Conservation (phyloP, 2,329 filamentous ascomycete genomes). For the Microthyrium microscopicum region DNA sequence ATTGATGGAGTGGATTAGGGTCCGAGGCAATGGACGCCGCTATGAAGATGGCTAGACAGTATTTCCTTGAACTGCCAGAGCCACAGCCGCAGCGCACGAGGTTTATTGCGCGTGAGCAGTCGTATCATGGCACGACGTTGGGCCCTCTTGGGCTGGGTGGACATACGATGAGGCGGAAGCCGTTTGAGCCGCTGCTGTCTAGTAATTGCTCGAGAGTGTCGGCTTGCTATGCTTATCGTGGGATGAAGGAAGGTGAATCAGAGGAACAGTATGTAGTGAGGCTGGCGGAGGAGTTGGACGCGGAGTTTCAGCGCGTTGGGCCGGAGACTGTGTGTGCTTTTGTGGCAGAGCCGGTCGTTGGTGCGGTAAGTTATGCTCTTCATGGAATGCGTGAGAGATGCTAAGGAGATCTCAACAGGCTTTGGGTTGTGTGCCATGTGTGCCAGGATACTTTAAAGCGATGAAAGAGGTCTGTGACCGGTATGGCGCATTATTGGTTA, state of each 20-base stretch:
- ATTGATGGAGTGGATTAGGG: conserved; percentile 22
- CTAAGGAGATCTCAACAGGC: conserved; percentile 24
- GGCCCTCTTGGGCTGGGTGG: conserved; percentile 50
- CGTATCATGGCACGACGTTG: conserved; percentile 56
- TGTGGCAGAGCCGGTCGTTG: conserved; percentile 56
- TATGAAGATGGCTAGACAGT: conserved; percentile 51
- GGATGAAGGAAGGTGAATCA: conserved; percentile 33
- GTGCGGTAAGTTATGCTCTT: conserved; percentile 38
- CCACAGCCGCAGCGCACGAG: conserved; percentile 37
- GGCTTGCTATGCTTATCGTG: conserved; percentile 50
- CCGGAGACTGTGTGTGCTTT: conserved; percentile 54
- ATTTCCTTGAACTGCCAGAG: conserved; percentile 39
- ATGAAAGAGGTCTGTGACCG: conserved; percentile 52
- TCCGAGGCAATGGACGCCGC: conserved; percentile 55
- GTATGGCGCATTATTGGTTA: conserved; percentile 56
- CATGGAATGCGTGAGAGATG: background rate
- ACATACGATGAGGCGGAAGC: conserved; percentile 40
- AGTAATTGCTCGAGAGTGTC: conserved; percentile 43
- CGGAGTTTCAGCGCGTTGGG: conserved; percentile 46
- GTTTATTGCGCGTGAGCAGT: conserved; percentile 48
- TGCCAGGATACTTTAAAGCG: conserved; percentile 51
- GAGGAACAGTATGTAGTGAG: conserved; percentile 42
- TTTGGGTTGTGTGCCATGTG: conserved; percentile 50
- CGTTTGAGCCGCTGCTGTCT: conserved; percentile 44
- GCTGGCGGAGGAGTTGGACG: conserved; percentile 48